Conservation (phyloP, 2,329 filamentous ascomycete genomes). For the Chaetomiaceae sp. region DNA sequence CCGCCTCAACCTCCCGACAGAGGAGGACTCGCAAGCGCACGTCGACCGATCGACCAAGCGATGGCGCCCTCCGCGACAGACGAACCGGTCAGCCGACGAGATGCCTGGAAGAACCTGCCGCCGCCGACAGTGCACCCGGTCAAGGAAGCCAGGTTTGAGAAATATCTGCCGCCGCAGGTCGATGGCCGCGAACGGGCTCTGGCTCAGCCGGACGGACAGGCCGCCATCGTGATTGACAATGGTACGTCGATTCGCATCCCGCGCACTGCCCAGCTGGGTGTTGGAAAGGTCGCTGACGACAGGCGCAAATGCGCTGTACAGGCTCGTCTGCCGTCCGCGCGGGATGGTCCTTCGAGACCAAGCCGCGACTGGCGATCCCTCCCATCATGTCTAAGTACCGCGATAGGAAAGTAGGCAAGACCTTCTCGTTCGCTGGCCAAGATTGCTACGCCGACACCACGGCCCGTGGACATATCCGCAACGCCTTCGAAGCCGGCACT, state of each 20-base stretch:
- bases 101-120: slow-evolving; percentile 41
- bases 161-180: slow-evolving; percentile 45
- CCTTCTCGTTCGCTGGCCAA: slow-evolving; percentile 83
- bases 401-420: slow-evolving; percentile 87
- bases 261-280: background rate
- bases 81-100: slow-evolving; percentile 34
- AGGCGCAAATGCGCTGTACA: slow-evolving; percentile 33
- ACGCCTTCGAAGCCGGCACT: slow-evolving; percentile 83
- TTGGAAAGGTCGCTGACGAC: slow-evolving; percentile 10
- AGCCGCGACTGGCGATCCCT: slow-evolving; percentile 73
- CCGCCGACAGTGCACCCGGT: slow-evolving; percentile 54
- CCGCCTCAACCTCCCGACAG: no score
- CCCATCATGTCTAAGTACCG: slow-evolving; percentile 93
- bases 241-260: slow-evolving; percentile 46
- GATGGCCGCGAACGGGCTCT: slow-evolving; percentile 68
- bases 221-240: slow-evolving; percentile 96
- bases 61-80: slow-evolving; percentile 53
- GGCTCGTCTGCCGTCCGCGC: slow-evolving; percentile 85
- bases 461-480: slow-evolving; percentile 80
- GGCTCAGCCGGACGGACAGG: slow-evolving; percentile 46
- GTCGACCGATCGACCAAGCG: slow-evolving; percentile 2
- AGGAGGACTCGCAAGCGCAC: background rate
- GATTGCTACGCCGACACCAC: slow-evolving; percentile 95
- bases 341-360: slow-evolving; percentile 88
- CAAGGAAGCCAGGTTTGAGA: slow-evolving; percentile 56